These are phyloP conservation scores for Cutaneotrichosporon sp. DNA, from an alignment of 1,284 basidiomycete genomes.

Conservation along the genomic window DNA sequence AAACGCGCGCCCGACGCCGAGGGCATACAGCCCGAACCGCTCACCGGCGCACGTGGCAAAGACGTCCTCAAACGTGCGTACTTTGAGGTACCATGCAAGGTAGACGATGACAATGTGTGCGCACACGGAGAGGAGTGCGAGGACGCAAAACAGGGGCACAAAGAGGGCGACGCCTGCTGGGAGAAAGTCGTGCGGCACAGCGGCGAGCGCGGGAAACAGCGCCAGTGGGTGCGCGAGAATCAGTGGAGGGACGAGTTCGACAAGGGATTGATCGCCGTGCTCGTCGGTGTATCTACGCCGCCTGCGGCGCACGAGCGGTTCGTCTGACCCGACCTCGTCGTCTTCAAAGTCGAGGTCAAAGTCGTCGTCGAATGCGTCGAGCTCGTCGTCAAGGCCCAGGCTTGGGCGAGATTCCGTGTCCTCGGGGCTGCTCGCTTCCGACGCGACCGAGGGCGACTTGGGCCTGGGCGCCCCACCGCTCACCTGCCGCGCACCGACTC, in stretches of 20 bases:
- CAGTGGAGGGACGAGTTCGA: constrained; percentile 43
- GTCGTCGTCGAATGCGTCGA: constrained; percentile 5
- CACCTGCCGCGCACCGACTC: background rate
- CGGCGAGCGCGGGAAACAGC: constrained; percentile 40
- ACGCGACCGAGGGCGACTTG: background rate
- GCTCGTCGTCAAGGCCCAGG: background rate
- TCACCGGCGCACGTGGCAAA: constrained; percentile 35
- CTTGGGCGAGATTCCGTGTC: background rate
- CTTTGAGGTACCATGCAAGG: constrained; percentile 48
- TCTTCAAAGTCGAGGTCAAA: constrained; percentile 11
- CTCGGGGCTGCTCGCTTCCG: background rate
- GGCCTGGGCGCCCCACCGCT: background rate
- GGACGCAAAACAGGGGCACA: constrained; percentile 40
- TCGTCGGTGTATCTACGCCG: constrained; percentile 13
- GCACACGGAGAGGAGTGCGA: constrained; percentile 39
- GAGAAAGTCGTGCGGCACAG: constrained; percentile 44
- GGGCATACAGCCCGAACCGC: constrained; percentile 33
- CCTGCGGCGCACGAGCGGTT: constrained; percentile 17
- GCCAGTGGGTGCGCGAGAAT: constrained; percentile 45
- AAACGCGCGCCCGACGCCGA: constrained; percentile 35
- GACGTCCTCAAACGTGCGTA: constrained; percentile 45
- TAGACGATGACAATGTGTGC: constrained; percentile 49
- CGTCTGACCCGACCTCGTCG: constrained; percentile 4
- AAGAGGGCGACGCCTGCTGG: constrained; percentile 47
- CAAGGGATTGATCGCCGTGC: constrained; percentile 5